Evolutionary conservation across 495 filamentous ascomycete species (phyloP).

Genomic region (Aspergillus incahuasiensis): DNA sequence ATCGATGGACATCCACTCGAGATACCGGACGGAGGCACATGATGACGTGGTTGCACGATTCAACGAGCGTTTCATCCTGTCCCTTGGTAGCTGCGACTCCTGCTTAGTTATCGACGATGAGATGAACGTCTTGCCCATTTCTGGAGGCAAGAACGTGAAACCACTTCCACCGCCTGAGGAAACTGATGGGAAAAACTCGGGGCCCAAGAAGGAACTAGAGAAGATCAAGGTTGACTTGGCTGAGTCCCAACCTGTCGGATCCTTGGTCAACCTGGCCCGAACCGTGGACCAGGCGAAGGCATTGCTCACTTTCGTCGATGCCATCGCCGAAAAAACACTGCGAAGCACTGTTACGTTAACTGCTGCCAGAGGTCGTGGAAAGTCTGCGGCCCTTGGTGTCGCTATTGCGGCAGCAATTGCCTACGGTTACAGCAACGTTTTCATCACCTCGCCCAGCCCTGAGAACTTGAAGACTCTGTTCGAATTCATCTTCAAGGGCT

Average conservation of each 20-base stretch:
- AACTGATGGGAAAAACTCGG: slow-evolving; percentile 59
- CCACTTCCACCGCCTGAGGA: slow-evolving; percentile 67
- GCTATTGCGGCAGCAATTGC: slow-evolving; percentile 91
- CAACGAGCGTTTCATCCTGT: slow-evolving; percentile 96
- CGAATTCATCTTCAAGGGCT: slow-evolving; percentile 97
- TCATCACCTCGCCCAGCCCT: slow-evolving; percentile 96
- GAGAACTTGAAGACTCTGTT: slow-evolving; percentile 99
- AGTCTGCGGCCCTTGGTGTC: slow-evolving; percentile 92
- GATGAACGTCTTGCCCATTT: slow-evolving; percentile 94
- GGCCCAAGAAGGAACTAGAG: slow-evolving; percentile 71
- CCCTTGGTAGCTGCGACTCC: slow-evolving; percentile 86
- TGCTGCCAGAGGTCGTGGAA: slow-evolving; percentile 91
- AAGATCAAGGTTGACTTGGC: slow-evolving; percentile 81
- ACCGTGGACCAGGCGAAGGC: slow-evolving; percentile 96
- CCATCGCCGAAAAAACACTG: slow-evolving; percentile 93
- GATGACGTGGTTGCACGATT: slow-evolving; percentile 93
- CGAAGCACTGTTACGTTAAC: slow-evolving; percentile 90
- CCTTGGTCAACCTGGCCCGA: slow-evolving; percentile 75
- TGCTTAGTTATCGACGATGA: slow-evolving; percentile 98
- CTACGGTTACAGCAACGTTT: slow-evolving; percentile 98
- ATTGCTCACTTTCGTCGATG: slow-evolving; percentile 89
- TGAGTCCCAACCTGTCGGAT: slow-evolving; percentile 81
- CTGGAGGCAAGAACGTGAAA: slow-evolving; percentile 89
- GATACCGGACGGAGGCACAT: slow-evolving; percentile 95
- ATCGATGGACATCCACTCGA: slow-evolving; percentile 95